Evolutionary conservation across 2,329 filamentous ascomycete genomes (phyloP), one percentile per base, ranked within the genome.

Genomic region (Aureobasidium sp.): DNA sequence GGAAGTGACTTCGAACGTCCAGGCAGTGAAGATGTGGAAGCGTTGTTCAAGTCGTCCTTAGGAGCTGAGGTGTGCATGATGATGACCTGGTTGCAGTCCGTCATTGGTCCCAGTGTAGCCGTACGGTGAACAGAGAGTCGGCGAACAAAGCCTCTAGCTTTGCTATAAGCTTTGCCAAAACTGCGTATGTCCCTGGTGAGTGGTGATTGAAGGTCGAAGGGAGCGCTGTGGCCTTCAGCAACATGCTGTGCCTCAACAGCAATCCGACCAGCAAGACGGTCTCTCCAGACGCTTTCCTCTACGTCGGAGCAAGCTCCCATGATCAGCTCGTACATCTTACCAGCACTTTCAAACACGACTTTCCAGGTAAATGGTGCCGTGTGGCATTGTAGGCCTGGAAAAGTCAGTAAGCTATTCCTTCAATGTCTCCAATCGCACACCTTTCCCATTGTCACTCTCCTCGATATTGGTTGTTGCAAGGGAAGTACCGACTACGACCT

Each of bases 281-380:
- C 79, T 65, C 87, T 86, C 93, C 94, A 99, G 68, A 87, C 85
- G 49, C 82, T 77, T 68, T 94, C 90, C 71, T 99, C 93, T 44
- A 82, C 84, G 0, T 85, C 79, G 1, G 88, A 93, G 68, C 91
- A 96, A 39, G 91, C 93, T 66, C 89, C 95, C 76, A 96, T 81
- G 44, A 97, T 85, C 17, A 96, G 75, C 73, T 97, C 93, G 71
- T 90, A 93, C 59, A 93, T 78, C 63, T 89, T 85, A 66, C 88
- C 83, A 62, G 88, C 81, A 66, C 84, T 84, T 71, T 94, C 87
- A 69, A 97, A 97, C 2, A 90, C 81, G 12, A 97, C 70, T 72
- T 97, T 99, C 93, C 92, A 97, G 1, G 91, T 94, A 72, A 90
- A 90, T 0, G 89, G 86, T 0, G 90, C 89, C 3, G 89, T 90